A percentile compares a stretch with the other conserved stretches of the same genome.
Conservation (phyloP, 2,329 filamentous ascomycete genomes). For the Alternaria sp. region DNA sequence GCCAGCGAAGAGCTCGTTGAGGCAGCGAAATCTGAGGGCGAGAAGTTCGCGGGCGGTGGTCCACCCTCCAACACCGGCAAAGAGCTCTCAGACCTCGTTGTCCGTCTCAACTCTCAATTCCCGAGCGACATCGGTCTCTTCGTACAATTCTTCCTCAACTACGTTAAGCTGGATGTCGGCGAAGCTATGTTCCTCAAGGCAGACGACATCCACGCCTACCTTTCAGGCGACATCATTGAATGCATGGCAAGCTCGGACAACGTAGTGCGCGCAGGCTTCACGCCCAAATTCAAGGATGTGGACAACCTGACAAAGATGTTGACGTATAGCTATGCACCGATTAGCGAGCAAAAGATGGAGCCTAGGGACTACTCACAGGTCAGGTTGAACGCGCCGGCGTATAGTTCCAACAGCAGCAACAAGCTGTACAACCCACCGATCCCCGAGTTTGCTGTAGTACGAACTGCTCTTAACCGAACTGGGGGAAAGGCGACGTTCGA, state of each 20-base stretch:
- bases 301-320: slow-evolving; percentile 87
- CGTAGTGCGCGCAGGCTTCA: slow-evolving; percentile 95
- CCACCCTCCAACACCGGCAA: slow-evolving; percentile 72
- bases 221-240: slow-evolving; percentile 94
- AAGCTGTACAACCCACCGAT: slow-evolving; percentile 94
- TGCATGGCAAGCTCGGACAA: slow-evolving; percentile 99
- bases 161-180: slow-evolving; percentile 83
- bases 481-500: slow-evolving; percentile 90
- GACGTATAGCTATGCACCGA: slow-evolving; percentile 94
- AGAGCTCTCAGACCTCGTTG: slow-evolving; percentile 78
- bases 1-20: slow-evolving; percentile 74
- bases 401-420: slow-evolving; percentile 76
- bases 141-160: slow-evolving; percentile 97
- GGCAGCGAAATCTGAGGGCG: slow-evolving; percentile 72
- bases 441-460: slow-evolving; percentile 91
- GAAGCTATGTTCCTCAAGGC: slow-evolving; percentile 96
- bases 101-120: slow-evolving; percentile 82
- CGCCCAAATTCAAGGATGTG: slow-evolving; percentile 98
- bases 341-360: slow-evolving; percentile 91
- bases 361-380: slow-evolving; percentile 86
- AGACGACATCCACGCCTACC: slow-evolving; percentile 96
- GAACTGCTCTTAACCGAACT: slow-evolving; percentile 73
- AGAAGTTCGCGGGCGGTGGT: slow-evolving; percentile 77
- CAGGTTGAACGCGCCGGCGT: slow-evolving; percentile 80
- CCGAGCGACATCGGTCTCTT: slow-evolving; percentile 89